Evolutionary conservation across 768 basidiomycete species (phyloP).

Genomic region (Leccinum subgranulosum): DNA sequence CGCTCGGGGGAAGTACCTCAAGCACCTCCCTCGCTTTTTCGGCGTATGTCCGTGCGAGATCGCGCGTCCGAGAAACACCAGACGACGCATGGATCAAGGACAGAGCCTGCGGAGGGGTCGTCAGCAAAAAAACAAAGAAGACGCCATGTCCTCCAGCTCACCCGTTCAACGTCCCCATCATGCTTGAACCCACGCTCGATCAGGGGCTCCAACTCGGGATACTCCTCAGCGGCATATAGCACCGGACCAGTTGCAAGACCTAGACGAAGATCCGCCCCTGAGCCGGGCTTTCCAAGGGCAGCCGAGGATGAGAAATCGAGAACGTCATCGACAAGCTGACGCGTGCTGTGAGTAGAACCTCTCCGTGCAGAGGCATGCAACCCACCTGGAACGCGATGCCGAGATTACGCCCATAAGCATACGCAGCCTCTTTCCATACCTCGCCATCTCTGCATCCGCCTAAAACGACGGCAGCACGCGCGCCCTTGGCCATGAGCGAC

Average conservation of each 20-base stretch:
- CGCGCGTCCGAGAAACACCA: constrained; percentile 74
- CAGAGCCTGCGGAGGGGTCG: constrained; percentile 48
- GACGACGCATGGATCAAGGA: constrained; percentile 57
- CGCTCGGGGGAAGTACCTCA: constrained; percentile 71
- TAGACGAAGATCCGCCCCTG: constrained; percentile 75
- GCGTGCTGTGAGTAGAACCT: neutral
- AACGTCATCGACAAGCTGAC: constrained; percentile 92
- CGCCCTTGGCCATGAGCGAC: constrained; percentile 84
- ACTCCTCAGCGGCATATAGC: constrained; percentile 83
- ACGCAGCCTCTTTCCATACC: constrained; percentile 84
- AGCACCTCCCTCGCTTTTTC: constrained; percentile 73
- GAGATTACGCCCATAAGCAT: constrained; percentile 85
- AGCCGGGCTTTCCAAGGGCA: constrained; percentile 83
- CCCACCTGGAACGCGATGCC: constrained; percentile 95
- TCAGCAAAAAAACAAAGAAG: neutral
- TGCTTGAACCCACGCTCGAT: constrained; percentile 76
- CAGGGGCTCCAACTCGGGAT: constrained; percentile 70
- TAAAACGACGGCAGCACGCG: constrained; percentile 81
- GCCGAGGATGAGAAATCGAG: constrained; percentile 85
- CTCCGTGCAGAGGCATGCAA: neutral
- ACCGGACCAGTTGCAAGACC: constrained; percentile 86
- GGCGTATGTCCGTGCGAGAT: constrained; percentile 73
- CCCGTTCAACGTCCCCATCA: constrained; percentile 78
- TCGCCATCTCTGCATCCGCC: constrained; percentile 80
- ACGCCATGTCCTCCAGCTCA: constrained; percentile 33